Percentiles rank a stretch among this genome's conserved stretches.
phyloP scores from a whole-genome alignment of 805 yeast species.

The Komagataella kurtzmanii region DNA sequence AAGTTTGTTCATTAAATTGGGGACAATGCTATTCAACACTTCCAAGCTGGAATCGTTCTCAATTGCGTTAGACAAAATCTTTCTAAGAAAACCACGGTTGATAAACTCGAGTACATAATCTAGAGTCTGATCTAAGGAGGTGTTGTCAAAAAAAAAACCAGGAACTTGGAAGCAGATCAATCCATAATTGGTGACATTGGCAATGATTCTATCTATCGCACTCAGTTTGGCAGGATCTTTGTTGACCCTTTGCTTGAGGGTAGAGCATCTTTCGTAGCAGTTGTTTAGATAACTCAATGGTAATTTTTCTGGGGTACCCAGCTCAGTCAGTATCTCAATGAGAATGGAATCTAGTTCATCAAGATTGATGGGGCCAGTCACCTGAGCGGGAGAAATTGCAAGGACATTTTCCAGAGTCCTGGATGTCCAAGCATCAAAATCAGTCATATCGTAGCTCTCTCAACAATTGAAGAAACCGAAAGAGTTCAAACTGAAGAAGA shows the following conservation, averaged over 20 bases:
- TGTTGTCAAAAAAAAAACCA: slow-evolving; percentile 38
- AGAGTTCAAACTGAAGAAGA: not conserved
- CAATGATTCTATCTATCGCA: slow-evolving; percentile 32
- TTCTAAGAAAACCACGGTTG: slow-evolving; percentile 34
- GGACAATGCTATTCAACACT: slow-evolving; percentile 39
- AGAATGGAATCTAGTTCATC: slow-evolving; percentile 35
- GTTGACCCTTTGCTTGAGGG: slow-evolving; percentile 27
- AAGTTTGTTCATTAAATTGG: slow-evolving; percentile 24
- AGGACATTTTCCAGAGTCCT: not conserved
- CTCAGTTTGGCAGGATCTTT: slow-evolving; percentile 21
- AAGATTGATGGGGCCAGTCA: not conserved
- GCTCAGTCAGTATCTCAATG: slow-evolving; percentile 42
- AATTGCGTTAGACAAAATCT: slow-evolving; percentile 41
- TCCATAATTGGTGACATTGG: slow-evolving; percentile 47
- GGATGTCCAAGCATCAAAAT: not conserved
- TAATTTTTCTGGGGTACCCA: slow-evolving; percentile 24
- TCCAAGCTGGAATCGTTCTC: slow-evolving; percentile 58
- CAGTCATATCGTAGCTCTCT: not conserved
- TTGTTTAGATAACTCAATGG: slow-evolving; percentile 34
- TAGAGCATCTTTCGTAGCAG: slow-evolving; percentile 27
- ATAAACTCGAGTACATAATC: slow-evolving; percentile 13
- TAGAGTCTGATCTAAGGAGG: slow-evolving; percentile 16
- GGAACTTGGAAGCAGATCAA: slow-evolving; percentile 57
- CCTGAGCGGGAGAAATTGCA: not conserved
- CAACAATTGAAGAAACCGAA: not conserved